These are phyloP conservation scores for Paxillus rubicundulus DNA, from an alignment of 768 basidiomycete genomes.

Conservation along the genomic window DNA sequence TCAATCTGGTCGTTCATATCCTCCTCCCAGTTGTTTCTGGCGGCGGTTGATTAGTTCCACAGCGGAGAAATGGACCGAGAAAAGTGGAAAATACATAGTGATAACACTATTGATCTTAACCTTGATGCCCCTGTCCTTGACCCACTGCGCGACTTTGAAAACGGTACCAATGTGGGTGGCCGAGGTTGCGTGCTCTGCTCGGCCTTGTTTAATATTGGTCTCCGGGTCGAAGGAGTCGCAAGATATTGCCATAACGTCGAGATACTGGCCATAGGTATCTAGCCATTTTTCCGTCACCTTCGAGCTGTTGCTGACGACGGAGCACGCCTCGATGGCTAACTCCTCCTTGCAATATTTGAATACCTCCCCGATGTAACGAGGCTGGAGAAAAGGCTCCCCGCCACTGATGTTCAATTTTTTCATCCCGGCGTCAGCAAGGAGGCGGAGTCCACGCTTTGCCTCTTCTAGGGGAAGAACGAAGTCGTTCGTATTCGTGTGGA, in stretches of 20 bases:
- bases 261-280: slow-evolving; percentile 36
- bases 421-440: slow-evolving; percentile 35
- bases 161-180: slow-evolving; percentile 34
- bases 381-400: slow-evolving; percentile 38
- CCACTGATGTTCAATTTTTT: slow-evolving; percentile 37
- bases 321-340: slow-evolving; percentile 34
- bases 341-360: slow-evolving; percentile 40
- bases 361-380: slow-evolving; percentile 37
- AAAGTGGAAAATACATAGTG: slow-evolving; percentile 19
- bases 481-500: slow-evolving; percentile 38
- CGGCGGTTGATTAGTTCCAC: background rate
- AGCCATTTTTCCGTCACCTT: slow-evolving; percentile 44
- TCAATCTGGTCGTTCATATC: slow-evolving; percentile 40
- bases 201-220: slow-evolving; percentile 34
- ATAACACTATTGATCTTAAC: slow-evolving; percentile 39
- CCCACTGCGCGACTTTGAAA: slow-evolving; percentile 37
- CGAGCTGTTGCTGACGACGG: slow-evolving; percentile 36
- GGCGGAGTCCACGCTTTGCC: slow-evolving; percentile 33
- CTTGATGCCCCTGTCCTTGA: slow-evolving; percentile 33
- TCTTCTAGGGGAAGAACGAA: slow-evolving; percentile 36
- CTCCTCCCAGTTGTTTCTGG: slow-evolving; percentile 38
- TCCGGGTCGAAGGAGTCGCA: slow-evolving; percentile 40
- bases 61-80: background rate
- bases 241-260: slow-evolving; percentile 43
- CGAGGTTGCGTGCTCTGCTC: slow-evolving; percentile 31